Evolutionary conservation across 2,329 filamentous ascomycete species (phyloP).

Genomic region (Colletotrichum magnum): DNA sequence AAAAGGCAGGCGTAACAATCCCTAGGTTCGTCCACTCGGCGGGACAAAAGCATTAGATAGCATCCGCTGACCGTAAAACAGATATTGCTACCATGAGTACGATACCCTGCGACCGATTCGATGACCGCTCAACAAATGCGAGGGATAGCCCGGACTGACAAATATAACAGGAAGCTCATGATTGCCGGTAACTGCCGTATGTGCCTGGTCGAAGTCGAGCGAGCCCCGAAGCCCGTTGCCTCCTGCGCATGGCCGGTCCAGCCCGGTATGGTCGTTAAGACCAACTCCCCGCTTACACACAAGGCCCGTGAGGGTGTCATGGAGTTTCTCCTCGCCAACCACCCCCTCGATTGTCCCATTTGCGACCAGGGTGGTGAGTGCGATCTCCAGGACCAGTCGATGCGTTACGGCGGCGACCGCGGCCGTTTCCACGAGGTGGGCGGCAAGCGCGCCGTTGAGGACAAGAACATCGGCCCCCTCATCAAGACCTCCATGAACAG

Average conservation of each 20-base stretch:
- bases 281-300: conserved; percentile 94
- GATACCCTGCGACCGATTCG: conserved; percentile 51
- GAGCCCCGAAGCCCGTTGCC: conserved; percentile 95
- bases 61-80: conserved; percentile 52
- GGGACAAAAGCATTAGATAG: conserved; percentile 20
- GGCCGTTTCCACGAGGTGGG: conserved; percentile 96
- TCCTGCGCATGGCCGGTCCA: conserved; percentile 99
- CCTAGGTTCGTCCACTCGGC: conserved; percentile 74
- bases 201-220: conserved; percentile 98
- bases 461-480: conserved; percentile 98
- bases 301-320: conserved; percentile 99
- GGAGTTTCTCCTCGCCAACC: conserved; percentile 98
- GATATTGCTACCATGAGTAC: conserved; percentile 99
- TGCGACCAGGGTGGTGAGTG: conserved; percentile 99
- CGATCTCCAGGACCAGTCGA: conserved; percentile 98
- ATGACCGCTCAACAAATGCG: conserved; percentile 42
- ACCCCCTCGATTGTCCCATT: conserved; percentile 95
- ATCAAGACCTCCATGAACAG: conserved; percentile 99
- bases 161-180: conserved; percentile 84
- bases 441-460: conserved; percentile 97
- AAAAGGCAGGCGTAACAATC: conserved; percentile 93
- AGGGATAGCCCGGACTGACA: conserved; percentile 55
- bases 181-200: conserved; percentile 99
- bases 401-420: conserved; percentile 96
- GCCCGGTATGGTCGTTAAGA: conserved; percentile 99